Evolutionary conservation across 345 rosid species (phyloP).

Genomic region (Triadica sebifera): DNA sequence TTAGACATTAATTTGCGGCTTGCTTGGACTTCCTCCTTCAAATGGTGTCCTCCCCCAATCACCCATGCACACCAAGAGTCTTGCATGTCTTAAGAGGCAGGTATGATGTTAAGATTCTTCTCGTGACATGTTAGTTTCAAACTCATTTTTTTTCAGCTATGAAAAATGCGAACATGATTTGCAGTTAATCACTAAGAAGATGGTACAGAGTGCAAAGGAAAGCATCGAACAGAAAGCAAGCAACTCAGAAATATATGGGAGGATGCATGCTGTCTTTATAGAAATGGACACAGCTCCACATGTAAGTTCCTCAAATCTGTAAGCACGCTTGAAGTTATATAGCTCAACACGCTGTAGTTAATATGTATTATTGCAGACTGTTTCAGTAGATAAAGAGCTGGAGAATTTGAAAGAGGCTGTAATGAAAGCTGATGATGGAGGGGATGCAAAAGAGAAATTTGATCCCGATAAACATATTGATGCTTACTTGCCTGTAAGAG

Average conservation of each 20-base stretch:
- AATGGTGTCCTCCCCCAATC: constrained; percentile 92
- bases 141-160: constrained; percentile 10
- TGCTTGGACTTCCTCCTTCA: constrained; percentile 88
- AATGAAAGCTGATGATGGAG: constrained; percentile 54
- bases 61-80: constrained; percentile 90
- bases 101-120: constrained; percentile 25
- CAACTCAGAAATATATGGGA: constrained; percentile 72
- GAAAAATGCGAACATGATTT: constrained; percentile 9
- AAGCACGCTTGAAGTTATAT: not conserved
- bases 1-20: constrained; percentile 78
- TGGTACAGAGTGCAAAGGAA: constrained; percentile 78
- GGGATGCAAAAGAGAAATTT: constrained; percentile 41
- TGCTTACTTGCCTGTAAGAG: constrained; percentile 67
- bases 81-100: constrained; percentile 71
- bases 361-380: constrained; percentile 35
- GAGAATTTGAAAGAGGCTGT: constrained; percentile 68
- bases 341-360: not conserved
- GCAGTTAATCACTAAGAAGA: constrained; percentile 61
- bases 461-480: constrained; percentile 75
- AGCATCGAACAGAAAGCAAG: constrained; percentile 56
- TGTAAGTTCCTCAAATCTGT: constrained; percentile 30
- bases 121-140: constrained; percentile 6
- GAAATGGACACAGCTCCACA: constrained; percentile 59
- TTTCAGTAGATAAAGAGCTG: constrained; percentile 57
- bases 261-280: constrained; percentile 69